These are phyloP conservation scores for Alternaria sp. DNA, from an alignment of 2,329 filamentous ascomycete species.

Conservation along the genomic window DNA sequence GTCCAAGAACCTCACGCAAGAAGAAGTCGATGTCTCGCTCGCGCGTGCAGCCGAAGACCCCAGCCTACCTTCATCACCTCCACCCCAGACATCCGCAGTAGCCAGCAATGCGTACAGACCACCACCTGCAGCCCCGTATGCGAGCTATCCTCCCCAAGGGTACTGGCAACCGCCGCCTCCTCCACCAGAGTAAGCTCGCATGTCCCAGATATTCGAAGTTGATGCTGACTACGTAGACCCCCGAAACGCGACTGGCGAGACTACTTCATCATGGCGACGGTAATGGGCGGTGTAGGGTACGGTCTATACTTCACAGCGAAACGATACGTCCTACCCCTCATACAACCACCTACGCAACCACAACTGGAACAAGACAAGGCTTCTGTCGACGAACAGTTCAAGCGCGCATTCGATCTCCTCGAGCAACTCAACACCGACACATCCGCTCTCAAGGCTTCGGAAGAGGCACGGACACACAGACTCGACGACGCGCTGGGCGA, in stretches of 20 bases:
- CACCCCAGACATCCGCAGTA: conserved; percentile 55
- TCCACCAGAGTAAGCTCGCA: conserved; percentile 60
- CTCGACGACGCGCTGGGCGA: conserved; percentile 84
- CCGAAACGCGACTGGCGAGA: conserved; percentile 95
- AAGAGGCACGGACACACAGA: conserved; percentile 82
- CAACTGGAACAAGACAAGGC: conserved; percentile 95
- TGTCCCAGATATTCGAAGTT: background rate
- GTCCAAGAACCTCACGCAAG: conserved; percentile 95
- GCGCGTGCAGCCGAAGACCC: conserved; percentile 72
- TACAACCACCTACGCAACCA: conserved; percentile 91
- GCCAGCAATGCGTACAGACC: conserved; percentile 56
- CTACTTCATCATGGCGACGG: conserved; percentile 99
- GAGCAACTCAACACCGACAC: conserved; percentile 95
- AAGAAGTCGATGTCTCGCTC: conserved; percentile 89
- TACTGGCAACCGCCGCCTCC: conserved; percentile 64
- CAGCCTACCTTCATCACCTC: conserved; percentile 58
- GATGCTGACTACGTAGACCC: conserved; percentile 48
- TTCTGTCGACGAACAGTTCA: conserved; percentile 90
- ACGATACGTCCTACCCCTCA: conserved; percentile 90
- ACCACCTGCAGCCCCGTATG: conserved; percentile 59
- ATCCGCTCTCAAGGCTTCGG: conserved; percentile 83
- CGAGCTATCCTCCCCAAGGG: conserved; percentile 60
- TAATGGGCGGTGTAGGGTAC: conserved; percentile 88
- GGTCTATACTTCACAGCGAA: conserved; percentile 85
- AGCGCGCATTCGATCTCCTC: conserved; percentile 87